These are phyloP conservation scores for Cryphonectria nitschkei DNA, from an alignment of 2,329 filamentous ascomycete species.

Conservation along the genomic window DNA sequence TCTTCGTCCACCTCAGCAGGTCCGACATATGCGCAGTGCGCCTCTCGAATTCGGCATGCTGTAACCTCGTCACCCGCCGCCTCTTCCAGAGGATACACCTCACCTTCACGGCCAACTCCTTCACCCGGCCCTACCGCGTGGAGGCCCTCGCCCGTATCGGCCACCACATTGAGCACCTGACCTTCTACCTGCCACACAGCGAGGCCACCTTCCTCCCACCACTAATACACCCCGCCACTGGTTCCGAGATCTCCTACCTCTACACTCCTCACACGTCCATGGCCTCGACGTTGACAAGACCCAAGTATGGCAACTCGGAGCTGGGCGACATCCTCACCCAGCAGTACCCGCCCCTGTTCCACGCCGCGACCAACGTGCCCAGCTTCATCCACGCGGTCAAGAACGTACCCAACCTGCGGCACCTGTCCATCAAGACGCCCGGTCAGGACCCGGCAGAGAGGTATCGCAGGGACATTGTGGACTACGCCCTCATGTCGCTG, in stretches of 20 bases:
- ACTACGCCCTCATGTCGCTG: slow-evolving; percentile 86
- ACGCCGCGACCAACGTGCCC: slow-evolving; percentile 84
- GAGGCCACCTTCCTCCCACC: slow-evolving; percentile 82
- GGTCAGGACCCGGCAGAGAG: slow-evolving; percentile 70
- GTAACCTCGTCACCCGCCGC: slow-evolving; percentile 68
- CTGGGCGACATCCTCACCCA: slow-evolving; percentile 81
- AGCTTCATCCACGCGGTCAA: slow-evolving; percentile 79
- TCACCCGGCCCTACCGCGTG: slow-evolving; percentile 74
- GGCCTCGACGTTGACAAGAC: slow-evolving; percentile 62
- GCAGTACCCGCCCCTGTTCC: slow-evolving; percentile 87
- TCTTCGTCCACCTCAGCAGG: slow-evolving; percentile 54
- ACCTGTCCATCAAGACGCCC: slow-evolving; percentile 77
- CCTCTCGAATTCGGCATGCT: slow-evolving; percentile 70
- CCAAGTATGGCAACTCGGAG: slow-evolving; percentile 79
- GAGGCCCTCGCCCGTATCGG: slow-evolving; percentile 78
- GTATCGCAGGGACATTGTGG: slow-evolving; percentile 77
- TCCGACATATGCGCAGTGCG: slow-evolving; percentile 63
- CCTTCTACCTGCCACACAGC: slow-evolving; percentile 76
- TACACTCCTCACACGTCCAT: slow-evolving; percentile 78
- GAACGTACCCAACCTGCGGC: slow-evolving; percentile 69
- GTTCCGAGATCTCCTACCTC: slow-evolving; percentile 77
- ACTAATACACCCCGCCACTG: slow-evolving; percentile 77
- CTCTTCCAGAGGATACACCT: slow-evolving; percentile 72
- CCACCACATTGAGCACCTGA: slow-evolving; percentile 76
- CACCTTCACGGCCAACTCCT: slow-evolving; percentile 74